Base-by-base conservation (phyloP, 163 green algal species). In the Volvox carteri region DNA sequence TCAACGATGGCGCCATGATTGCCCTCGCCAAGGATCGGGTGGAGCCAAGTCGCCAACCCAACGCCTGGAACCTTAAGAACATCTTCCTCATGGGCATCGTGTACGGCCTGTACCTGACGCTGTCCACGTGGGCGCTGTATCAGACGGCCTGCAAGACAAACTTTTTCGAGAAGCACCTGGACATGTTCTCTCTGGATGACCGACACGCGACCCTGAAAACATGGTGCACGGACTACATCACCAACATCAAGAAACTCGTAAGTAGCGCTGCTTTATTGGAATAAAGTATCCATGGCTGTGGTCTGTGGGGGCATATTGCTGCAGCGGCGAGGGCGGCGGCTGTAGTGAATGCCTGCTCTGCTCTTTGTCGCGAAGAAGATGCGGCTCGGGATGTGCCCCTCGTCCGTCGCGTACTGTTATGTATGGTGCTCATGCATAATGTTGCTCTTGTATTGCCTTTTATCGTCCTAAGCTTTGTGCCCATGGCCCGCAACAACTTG, bases 1-100 rank as follows among this genome's bases (percentile, higher is more conserved):
- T 98, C 95, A 98, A 98, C 74, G 96, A 98, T 77, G 96, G 96
- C 42, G 96, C 96, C 86, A 98, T 98, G 96, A 98, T 98, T 91
- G 96, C 96, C 19, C 94, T 98, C 62, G 96, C 95, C 78, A 98
- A 98, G 95, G 86, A 97, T 80, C 91, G 88, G 33, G 96, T 98
- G 39, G 88, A 92, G 19, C 78, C 96, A 75, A 95, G 86, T 19
- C 89, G 78, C 46, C 77, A 93, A 42, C 96, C 96, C 75, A 97
- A 98, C 91, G 84, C 84, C 60, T 98, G 96, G 96, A 95, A 97
- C 88, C 91, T 98, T 50, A 83, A 62, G 37, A 95, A 93, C 92
- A 98, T 98, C 87, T 98, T 98, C 92, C 86, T 94, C 33, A 93
- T 94, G 65, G 95, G 96, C 84, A 97, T 97, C 60, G 94, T 97